These are phyloP conservation scores for Euphorbia peplus DNA, from an alignment of 345 rosid genomes.

Conservation along the genomic window DNA sequence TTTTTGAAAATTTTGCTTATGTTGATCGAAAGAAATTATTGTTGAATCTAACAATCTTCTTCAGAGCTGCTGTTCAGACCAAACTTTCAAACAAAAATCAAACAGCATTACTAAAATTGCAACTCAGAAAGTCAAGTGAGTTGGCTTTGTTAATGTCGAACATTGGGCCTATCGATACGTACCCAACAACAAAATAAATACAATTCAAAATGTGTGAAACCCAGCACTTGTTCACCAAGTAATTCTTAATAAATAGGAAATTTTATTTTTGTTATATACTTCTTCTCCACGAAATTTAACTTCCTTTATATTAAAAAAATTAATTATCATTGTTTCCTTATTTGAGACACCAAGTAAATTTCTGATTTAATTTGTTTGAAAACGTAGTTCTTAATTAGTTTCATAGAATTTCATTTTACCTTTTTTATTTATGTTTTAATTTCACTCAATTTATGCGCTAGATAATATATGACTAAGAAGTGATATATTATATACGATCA, in stretches of 20 bases:
- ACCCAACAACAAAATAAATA: not conserved
- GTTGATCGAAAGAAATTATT: too few species aligned
- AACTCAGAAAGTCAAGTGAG: slow-evolving; percentile 13
- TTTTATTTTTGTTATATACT: not conserved
- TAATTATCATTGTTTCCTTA: too few species aligned
- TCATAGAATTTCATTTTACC: too few species aligned
- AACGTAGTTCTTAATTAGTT: too few species aligned
- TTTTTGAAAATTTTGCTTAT: not conserved
- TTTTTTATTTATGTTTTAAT: too few species aligned
- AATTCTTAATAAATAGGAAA: not conserved
- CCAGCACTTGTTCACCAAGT: not conserved
- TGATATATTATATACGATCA: too few species aligned
- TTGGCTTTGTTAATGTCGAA: slow-evolving; percentile 1
- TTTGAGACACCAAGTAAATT: too few species aligned
- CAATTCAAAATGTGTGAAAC: not conserved
- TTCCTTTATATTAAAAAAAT: not conserved
- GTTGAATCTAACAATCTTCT: slow-evolving; percentile 20
- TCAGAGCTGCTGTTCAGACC: slow-evolving; percentile 32
- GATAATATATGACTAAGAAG: too few species aligned
- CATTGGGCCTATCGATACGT: slow-evolving; percentile 3
- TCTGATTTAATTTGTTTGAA: too few species aligned
- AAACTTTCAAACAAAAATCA: slow-evolving; percentile 13
- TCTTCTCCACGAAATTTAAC: slow-evolving; percentile 1
- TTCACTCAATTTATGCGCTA: too few species aligned
- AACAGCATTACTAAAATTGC: not conserved